Conservation (phyloP, 345 rosid genomes). For the Psidium friedrichsthalianum region DNA sequence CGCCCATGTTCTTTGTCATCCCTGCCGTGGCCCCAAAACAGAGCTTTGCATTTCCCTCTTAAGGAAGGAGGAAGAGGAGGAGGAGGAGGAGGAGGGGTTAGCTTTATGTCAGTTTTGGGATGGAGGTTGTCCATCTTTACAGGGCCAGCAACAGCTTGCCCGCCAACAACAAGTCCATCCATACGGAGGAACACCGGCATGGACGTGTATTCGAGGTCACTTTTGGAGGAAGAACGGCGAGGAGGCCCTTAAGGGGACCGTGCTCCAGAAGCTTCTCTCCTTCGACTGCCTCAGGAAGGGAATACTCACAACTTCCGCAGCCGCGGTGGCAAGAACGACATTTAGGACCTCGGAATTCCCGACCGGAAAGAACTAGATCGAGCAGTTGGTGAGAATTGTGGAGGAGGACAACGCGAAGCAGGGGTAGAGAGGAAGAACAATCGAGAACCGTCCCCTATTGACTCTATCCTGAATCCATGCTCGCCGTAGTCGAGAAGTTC, state of each 20-base stretch:
- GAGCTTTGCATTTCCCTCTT: not conserved
- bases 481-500: conserved; percentile 3
- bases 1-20: not conserved
- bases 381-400: conserved; percentile 11
- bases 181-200: conserved; percentile 19
- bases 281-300: conserved; percentile 26
- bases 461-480: too few species aligned
- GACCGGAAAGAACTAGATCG: conserved; percentile 7
- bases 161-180: conserved; percentile 2
- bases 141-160: conserved; percentile 25
- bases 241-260: conserved; percentile 40
- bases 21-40: not conserved
- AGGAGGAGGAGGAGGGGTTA: not conserved
- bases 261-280: conserved; percentile 32
- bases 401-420: conserved; percentile 11
- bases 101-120: not conserved
- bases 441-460: too few species aligned
- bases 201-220: conserved; percentile 41
- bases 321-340: not conserved
- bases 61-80: not conserved
- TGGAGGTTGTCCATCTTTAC: conserved; percentile 8
- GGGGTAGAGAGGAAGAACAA: too few species aligned
- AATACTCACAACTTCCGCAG: conserved; percentile 6
- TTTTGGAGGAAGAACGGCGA: conserved; percentile 53
- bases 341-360: not conserved